Percentiles rank a stretch among this genome's conserved stretches.
These are phyloP conservation scores for Aegilops speltoides DNA, from an alignment of 176 grass and related monocot species.

Conservation along the genomic window DNA sequence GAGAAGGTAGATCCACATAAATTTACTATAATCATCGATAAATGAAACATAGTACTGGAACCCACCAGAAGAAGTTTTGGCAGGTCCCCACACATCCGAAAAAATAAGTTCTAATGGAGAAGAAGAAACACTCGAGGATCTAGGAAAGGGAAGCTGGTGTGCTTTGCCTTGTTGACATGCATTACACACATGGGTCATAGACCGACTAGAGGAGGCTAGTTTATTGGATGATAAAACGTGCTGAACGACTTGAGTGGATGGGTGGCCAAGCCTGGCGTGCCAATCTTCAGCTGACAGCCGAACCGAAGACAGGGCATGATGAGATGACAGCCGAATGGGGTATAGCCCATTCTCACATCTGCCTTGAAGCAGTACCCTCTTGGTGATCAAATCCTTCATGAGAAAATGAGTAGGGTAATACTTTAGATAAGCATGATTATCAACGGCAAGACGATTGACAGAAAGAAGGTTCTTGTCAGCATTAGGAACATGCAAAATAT, in stretches of 20 bases:
- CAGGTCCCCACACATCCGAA: neutral
- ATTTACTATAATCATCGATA: neutral
- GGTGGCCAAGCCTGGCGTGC: neutral
- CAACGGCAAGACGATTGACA: no score
- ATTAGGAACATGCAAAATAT: no score
- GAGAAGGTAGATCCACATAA: neutral
- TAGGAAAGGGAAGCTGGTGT: neutral
- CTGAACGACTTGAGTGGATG: neutral
- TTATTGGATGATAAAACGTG: no score
- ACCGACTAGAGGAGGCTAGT: no score
- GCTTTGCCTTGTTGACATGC: no score
- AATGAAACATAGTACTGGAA: neutral
- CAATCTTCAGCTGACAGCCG: neutral
- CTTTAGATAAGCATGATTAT: no score
- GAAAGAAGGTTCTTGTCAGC: no score
- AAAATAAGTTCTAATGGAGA: neutral
- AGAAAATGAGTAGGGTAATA: no score
- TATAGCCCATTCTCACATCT: neutral
- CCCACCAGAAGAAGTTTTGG: neutral
- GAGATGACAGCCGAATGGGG: neutral
- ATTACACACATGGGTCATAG: no score
- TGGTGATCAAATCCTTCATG: no score
- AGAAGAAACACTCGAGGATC: neutral
- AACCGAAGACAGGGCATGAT: no score
- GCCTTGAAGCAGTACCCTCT: no score